Evolutionary conservation across 148 eudicot species (phyloP).

Genomic region (Camellia japonica): DNA sequence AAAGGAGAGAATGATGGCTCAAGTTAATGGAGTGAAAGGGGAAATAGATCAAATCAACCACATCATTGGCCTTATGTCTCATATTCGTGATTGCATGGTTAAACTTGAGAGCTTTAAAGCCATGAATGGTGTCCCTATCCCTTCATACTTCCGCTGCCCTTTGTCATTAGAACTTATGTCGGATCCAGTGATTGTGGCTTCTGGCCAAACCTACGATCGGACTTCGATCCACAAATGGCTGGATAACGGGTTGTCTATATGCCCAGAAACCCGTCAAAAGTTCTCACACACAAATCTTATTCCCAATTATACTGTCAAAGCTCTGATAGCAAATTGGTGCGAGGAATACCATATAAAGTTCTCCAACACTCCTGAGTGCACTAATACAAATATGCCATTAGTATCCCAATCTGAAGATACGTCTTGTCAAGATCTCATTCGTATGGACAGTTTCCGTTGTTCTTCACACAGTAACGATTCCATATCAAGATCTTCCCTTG

Average conservation of each 20-base stretch:
- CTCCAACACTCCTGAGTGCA: conserved; percentile 18
- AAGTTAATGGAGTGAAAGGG: conserved; percentile 31
- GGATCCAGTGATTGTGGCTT: conserved; percentile 88
- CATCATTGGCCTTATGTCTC: conserved; percentile 47
- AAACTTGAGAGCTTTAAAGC: conserved; percentile 49
- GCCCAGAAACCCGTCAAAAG: conserved; percentile 70
- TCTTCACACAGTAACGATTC: conserved; percentile 51
- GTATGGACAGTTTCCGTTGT: conserved; percentile 42
- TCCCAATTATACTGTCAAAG: conserved; percentile 86
- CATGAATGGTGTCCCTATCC: conserved; percentile 48
- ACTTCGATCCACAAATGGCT: conserved; percentile 82
- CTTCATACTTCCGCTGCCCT: conserved; percentile 81
- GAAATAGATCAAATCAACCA: conserved; percentile 44
- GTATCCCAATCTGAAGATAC: conserved; percentile 17
- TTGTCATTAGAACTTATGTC: conserved; percentile 78
- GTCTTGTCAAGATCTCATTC: conserved; percentile 42
- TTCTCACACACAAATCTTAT: conserved; percentile 70
- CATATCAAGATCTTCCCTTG: conserved; percentile 46
- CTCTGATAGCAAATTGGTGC: conserved; percentile 79
- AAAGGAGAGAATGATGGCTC: conserved; percentile 59
- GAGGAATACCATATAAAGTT: conserved; percentile 59
- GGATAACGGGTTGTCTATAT: conserved; percentile 55
- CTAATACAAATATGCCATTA: conserved; percentile 14
- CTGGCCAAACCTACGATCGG: conserved; percentile 90
- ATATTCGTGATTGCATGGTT: conserved; percentile 51